A percentile compares a stretch with the other conserved stretches of the same genome.
These are phyloP conservation scores for Pichia sp. DNA, from an alignment of 1,139 yeast genomes.

Conservation along the genomic window DNA sequence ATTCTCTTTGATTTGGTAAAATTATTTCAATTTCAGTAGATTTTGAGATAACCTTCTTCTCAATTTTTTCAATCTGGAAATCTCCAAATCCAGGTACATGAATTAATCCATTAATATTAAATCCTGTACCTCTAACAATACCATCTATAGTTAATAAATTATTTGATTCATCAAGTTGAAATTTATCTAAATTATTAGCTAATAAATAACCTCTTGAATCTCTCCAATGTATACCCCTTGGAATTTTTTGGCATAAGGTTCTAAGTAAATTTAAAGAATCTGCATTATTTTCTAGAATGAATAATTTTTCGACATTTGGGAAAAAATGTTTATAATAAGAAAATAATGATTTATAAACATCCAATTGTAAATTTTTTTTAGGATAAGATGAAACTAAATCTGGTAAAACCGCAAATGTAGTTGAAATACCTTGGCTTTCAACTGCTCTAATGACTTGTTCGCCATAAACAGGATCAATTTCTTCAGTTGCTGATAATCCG, in stretches of 20 bases:
- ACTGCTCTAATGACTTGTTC: constrained; percentile 85
- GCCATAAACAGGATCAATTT: constrained; percentile 73
- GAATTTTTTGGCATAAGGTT: constrained; percentile 75
- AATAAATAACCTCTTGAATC: constrained; percentile 82
- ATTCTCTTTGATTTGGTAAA: constrained; percentile 54
- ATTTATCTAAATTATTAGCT: constrained; percentile 57
- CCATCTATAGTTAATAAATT: constrained; percentile 63
- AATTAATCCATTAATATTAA: constrained; percentile 67
- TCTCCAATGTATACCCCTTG: constrained; percentile 85
- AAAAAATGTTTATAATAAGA: constrained; percentile 87
- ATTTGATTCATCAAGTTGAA: constrained; percentile 31
- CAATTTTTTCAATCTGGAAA: constrained; percentile 67
- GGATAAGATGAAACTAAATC: constrained; percentile 62
- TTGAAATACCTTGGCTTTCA: constrained; percentile 88
- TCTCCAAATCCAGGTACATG: constrained; percentile 92
- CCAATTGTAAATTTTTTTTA: constrained; percentile 70
- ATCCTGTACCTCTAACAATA: constrained; percentile 78
- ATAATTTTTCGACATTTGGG: constrained; percentile 76
- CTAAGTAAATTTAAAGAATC: constrained; percentile 73
- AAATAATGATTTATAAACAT: constrained; percentile 70
- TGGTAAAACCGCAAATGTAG: constrained; percentile 75
- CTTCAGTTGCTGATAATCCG: constrained; percentile 77
- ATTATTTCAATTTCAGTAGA: constrained; percentile 30
- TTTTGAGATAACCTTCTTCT: constrained; percentile 38
- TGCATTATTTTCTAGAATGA: constrained; percentile 56